Conservation (phyloP, 148 eudicot genomes). For the Spergularia bocconei region DNA sequence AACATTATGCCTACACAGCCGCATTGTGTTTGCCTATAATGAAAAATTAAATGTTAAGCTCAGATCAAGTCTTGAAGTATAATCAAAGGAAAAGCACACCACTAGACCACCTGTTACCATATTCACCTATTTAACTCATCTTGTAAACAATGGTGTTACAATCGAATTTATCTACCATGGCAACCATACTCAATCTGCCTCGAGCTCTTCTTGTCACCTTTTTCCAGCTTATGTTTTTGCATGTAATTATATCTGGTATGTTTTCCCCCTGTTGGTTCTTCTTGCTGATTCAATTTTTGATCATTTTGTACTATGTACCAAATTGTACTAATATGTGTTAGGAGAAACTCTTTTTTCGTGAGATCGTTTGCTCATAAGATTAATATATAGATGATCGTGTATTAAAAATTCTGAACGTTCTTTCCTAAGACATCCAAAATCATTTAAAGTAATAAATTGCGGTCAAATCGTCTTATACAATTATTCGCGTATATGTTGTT, state of each 20-base stretch:
- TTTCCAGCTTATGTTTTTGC: neutral
- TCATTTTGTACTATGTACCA: too few species aligned
- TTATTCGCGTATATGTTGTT: neutral
- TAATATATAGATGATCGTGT: too few species aligned
- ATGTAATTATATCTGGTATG: slow-evolving; percentile 10
- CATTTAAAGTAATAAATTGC: too few species aligned
- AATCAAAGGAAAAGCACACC: slow-evolving; percentile 33
- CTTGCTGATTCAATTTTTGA: neutral
- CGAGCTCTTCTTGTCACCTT: neutral
- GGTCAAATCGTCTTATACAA: too few species aligned
- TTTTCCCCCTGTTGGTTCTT: neutral
- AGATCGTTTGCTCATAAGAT: too few species aligned
- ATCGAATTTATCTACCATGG: slow-evolving; percentile 6
- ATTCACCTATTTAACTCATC: slow-evolving; percentile 14
- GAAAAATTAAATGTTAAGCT: slow-evolving; percentile 26
- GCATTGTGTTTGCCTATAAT: slow-evolving; percentile 20
- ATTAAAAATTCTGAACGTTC: too few species aligned
- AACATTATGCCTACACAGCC: slow-evolving; percentile 9
- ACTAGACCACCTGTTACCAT: neutral
- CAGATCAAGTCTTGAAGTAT: slow-evolving; percentile 37
- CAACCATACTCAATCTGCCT: slow-evolving; percentile 11
- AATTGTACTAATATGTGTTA: too few species aligned
- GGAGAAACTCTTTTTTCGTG: too few species aligned
- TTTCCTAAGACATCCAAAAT: too few species aligned
- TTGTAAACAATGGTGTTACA: neutral